Percentiles rank a stretch among this genome's conserved stretches.
phyloP scores from a whole-genome alignment of 163 green algal genomes.

The Scenedesmus sp. region DNA sequence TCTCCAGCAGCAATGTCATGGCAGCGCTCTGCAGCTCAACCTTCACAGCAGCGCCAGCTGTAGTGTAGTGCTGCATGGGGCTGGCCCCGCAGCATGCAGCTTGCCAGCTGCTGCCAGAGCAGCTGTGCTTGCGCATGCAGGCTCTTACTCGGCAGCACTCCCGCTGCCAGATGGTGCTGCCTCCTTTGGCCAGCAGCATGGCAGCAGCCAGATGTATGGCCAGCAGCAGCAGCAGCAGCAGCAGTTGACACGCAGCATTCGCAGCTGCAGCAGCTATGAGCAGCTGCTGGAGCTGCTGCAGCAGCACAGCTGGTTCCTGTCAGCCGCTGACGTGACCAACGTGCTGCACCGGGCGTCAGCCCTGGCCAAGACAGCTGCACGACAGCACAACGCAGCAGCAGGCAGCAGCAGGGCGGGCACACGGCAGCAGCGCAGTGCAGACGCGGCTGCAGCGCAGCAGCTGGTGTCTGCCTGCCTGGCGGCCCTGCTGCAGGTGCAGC shows the following conservation, averaged over 20 bases:
- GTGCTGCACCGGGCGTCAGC: constrained; percentile 18
- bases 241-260: neutral
- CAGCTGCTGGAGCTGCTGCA: constrained; percentile 1
- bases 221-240: constrained; percentile 9
- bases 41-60: neutral
- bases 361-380: constrained; percentile 5
- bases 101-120: neutral
- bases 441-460: neutral
- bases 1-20: neutral
- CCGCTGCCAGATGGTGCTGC: neutral
- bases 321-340: neutral
- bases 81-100: neutral
- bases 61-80: neutral
- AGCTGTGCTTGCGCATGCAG: neutral
- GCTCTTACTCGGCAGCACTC: neutral
- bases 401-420: neutral
- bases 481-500: neutral
- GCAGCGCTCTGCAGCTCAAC: neutral
- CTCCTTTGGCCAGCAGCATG: neutral
- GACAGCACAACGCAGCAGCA: neutral
- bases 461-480: constrained; percentile 1
- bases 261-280: constrained; percentile 15
- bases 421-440: neutral
- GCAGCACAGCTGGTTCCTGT: neutral
- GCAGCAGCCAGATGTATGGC: neutral